Base-by-base conservation (phyloP, 768 basidiomycete genomes). In the Clavaria fumosa region DNA sequence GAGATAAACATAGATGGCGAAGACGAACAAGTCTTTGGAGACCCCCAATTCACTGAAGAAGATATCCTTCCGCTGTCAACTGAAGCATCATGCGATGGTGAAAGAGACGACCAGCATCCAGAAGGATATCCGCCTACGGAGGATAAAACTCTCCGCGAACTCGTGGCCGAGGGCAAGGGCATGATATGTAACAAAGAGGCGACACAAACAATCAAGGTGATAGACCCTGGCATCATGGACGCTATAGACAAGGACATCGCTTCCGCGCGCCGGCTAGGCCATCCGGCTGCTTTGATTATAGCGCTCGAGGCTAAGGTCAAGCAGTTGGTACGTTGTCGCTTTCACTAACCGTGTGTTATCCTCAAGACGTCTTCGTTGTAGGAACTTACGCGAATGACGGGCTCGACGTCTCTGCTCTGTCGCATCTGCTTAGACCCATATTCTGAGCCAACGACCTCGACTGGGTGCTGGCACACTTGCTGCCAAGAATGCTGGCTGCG, bases 381-480 rank as follows among this genome's bases (percentile, higher is more conserved):
- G 70, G 67, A 71, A 59, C 61, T 63, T 0, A 52, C 51, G 37
- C 54, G 49, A 39, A 47, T 61, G 6, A 61, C 66, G 0, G 58
- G 64, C 6, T 60, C 67, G 11, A 56, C 62, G 4, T 56, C 62
- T 11, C 44, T 63, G 9, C 52, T 73, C 2, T 88, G 83, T 54
- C 76, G 84, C 14, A 81, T 88, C 38, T 88, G 83, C 48, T 56
- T 88, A 11, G 83, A 84, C 34, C 66, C 76, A 2, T 84, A 84
- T 47, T 66, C 59, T 0, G 84, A 86, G 43, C 78, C 83, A 0
- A 83, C 82, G 0, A 70, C 75, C 6, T 83, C 80, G 10, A 83
- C 80, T 0, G 82, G 82, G 5, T 88, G 83, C 53, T 88, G 84
- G 84, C 83, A 88, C 50, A 80, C 80, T 0, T 85, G 78, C 45